Conservation (phyloP, 2,329 filamentous ascomycete species). For the Didymella arachidicola region DNA sequence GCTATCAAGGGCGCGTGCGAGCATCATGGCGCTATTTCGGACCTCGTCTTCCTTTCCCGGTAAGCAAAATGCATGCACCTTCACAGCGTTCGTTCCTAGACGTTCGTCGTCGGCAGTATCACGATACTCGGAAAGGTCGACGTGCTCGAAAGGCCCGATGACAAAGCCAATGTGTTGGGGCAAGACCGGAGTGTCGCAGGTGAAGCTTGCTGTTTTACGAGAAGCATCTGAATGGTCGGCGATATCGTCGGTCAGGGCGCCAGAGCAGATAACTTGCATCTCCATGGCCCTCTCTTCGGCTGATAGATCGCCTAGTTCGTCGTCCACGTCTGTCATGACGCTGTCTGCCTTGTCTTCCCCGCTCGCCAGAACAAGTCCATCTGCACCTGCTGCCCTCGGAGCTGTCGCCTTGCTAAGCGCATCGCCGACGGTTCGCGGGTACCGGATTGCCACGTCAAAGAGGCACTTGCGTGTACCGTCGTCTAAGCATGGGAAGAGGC, state of each 20-base stretch:
- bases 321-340: slow-evolving; percentile 45
- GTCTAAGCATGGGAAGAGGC: slow-evolving; percentile 93
- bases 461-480: slow-evolving; percentile 80
- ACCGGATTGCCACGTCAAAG: slow-evolving; percentile 89
- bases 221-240: slow-evolving; percentile 77
- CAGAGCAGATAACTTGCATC: slow-evolving; percentile 89
- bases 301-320: slow-evolving; percentile 56
- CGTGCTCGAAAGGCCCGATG: slow-evolving; percentile 91
- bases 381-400: slow-evolving; percentile 24
- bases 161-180: slow-evolving; percentile 93
- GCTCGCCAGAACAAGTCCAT: slow-evolving; percentile 25
- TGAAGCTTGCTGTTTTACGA: slow-evolving; percentile 89
- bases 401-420: slow-evolving; percentile 57
- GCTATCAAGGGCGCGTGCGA: slow-evolving; percentile 86
- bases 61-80: slow-evolving; percentile 89
- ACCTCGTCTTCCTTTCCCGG: slow-evolving; percentile 83
- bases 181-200: slow-evolving; percentile 70
- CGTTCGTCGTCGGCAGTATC: slow-evolving; percentile 92
- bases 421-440: slow-evolving; percentile 85
- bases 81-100: slow-evolving; percentile 84
- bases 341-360: slow-evolving; percentile 43
- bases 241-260: slow-evolving; percentile 84
- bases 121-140: slow-evolving; percentile 87
- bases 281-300: slow-evolving; percentile 89
- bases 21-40: slow-evolving; percentile 82